Conservation (phyloP, 805 yeast species). For the Suhomyces pyralidae region DNA sequence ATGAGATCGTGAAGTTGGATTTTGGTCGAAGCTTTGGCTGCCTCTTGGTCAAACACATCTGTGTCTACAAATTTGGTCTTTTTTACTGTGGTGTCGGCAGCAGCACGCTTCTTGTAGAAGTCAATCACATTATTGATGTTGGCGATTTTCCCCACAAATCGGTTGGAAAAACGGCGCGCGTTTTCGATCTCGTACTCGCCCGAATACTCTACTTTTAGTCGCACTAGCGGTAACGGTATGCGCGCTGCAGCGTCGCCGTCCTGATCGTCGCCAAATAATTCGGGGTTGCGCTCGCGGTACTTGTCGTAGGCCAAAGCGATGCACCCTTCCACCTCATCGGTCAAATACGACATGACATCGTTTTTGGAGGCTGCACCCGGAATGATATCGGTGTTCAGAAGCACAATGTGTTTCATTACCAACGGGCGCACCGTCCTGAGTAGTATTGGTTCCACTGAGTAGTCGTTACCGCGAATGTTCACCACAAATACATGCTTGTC, state of each 20-base stretch:
- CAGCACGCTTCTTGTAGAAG: slow-evolving; percentile 51
- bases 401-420: slow-evolving; percentile 60
- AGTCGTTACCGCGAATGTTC: slow-evolving; percentile 56
- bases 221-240: slow-evolving; percentile 74
- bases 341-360: slow-evolving; percentile 58
- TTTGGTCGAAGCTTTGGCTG: slow-evolving; percentile 19
- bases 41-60: slow-evolving; percentile 8
- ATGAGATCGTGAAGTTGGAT: slow-evolving; percentile 62
- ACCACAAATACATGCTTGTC: slow-evolving; percentile 73
- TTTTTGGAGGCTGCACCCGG: slow-evolving; percentile 61
- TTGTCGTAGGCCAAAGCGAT: slow-evolving; percentile 55
- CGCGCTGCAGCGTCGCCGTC: slow-evolving; percentile 2
- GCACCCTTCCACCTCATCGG: slow-evolving; percentile 62
- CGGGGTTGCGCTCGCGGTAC: slow-evolving; percentile 40
- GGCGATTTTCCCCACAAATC: slow-evolving; percentile 88
- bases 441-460: slow-evolving; percentile 55
- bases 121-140: slow-evolving; percentile 84
- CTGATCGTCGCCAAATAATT: slow-evolving; percentile 20
- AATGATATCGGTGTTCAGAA: slow-evolving; percentile 51
- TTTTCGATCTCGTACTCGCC: slow-evolving; percentile 93
- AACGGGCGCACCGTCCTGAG: slow-evolving; percentile 81
- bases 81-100: slow-evolving; percentile 9
- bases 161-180: slow-evolving; percentile 81
- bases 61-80: slow-evolving; percentile 15
- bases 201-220: slow-evolving; percentile 82